Percentiles rank a stretch among this genome's conserved stretches.
Conservation (phyloP, 805 yeast genomes). For the Pichia pseudocactophila region DNA sequence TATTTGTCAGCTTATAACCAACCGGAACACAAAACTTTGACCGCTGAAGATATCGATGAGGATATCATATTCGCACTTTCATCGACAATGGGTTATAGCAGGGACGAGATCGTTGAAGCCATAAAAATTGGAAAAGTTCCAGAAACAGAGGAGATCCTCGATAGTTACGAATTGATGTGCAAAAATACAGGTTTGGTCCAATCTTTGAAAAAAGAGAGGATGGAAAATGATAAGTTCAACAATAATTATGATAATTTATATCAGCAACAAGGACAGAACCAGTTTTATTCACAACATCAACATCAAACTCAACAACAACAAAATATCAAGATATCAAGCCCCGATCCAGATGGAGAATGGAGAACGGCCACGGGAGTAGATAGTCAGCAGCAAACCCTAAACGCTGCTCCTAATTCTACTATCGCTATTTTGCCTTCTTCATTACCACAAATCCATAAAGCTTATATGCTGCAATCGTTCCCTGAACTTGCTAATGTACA, state of each 20-base stretch:
- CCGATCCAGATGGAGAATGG: constrained; percentile 18
- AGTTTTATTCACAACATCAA: constrained; percentile 6
- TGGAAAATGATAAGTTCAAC: constrained; percentile 2
- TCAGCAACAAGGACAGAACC: constrained; percentile 1
- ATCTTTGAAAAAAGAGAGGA: constrained; percentile 41
- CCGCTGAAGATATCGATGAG: constrained; percentile 49
- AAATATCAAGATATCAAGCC: neutral
- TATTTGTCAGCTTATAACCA: constrained; percentile 58
- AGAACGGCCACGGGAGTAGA: constrained; percentile 26
- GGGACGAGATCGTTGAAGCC: constrained; percentile 73
- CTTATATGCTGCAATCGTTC: constrained; percentile 58
- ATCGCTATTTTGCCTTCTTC: constrained; percentile 92
- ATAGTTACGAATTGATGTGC: constrained; percentile 74
- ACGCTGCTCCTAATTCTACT: constrained; percentile 56
- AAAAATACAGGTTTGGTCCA: constrained; percentile 67
- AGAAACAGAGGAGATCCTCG: constrained; percentile 68
- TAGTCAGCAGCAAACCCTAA: constrained; percentile 18
- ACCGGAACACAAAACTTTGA: constrained; percentile 25
- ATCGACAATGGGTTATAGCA: constrained; percentile 82
- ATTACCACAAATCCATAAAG: constrained; percentile 88
- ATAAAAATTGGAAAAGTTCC: constrained; percentile 30
- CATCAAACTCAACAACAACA: neutral
- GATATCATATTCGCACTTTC: constrained; percentile 66
- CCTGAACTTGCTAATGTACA: constrained; percentile 29
- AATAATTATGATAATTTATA: constrained; percentile 11